Evolutionary conservation across 495 filamentous ascomycete genomes (phyloP).

Genomic region (Chaetomium cochliodes): DNA sequence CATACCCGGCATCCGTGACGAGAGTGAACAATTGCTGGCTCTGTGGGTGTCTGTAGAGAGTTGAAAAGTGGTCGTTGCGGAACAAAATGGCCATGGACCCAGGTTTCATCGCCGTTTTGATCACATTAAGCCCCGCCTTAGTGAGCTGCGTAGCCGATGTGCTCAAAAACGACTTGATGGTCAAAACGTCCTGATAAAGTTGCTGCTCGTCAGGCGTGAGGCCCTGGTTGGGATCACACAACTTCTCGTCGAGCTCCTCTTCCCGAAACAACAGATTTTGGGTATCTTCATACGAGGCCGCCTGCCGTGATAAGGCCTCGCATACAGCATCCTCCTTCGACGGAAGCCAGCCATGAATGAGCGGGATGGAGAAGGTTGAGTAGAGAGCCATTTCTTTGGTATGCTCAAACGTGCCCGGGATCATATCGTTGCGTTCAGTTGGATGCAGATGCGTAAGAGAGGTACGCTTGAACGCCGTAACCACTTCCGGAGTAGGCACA

Average conservation of each 20-base stretch:
- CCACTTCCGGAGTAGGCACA: slow-evolving; percentile 47
- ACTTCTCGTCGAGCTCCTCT: slow-evolving; percentile 80
- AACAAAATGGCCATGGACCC: slow-evolving; percentile 86
- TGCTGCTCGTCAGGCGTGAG: slow-evolving; percentile 65
- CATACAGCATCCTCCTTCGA: slow-evolving; percentile 59
- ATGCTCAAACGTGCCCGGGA: slow-evolving; percentile 73
- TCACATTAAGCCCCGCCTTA: slow-evolving; percentile 68
- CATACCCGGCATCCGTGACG: slow-evolving; percentile 90
- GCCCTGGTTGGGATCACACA: slow-evolving; percentile 52
- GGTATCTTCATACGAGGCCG: slow-evolving; percentile 82
- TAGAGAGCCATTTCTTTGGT: slow-evolving; percentile 85
- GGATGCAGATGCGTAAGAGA: slow-evolving; percentile 44
- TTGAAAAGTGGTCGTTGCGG: slow-evolving; percentile 95
- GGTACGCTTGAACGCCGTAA: slow-evolving; percentile 45
- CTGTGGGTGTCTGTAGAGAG: slow-evolving; percentile 76
- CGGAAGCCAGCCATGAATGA: slow-evolving; percentile 94
- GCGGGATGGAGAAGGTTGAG: slow-evolving; percentile 77
- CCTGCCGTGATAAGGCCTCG: slow-evolving; percentile 65
- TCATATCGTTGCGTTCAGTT: slow-evolving; percentile 45
- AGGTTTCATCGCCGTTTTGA: slow-evolving; percentile 62
- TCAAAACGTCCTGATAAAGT: slow-evolving; percentile 72
- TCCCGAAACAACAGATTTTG: slow-evolving; percentile 84
- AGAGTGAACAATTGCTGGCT: slow-evolving; percentile 70
- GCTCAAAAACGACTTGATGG: slow-evolving; percentile 76
- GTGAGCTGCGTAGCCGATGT: slow-evolving; percentile 85